Conservation (phyloP, 441 rosid species). For the Omphalea diandra region DNA sequence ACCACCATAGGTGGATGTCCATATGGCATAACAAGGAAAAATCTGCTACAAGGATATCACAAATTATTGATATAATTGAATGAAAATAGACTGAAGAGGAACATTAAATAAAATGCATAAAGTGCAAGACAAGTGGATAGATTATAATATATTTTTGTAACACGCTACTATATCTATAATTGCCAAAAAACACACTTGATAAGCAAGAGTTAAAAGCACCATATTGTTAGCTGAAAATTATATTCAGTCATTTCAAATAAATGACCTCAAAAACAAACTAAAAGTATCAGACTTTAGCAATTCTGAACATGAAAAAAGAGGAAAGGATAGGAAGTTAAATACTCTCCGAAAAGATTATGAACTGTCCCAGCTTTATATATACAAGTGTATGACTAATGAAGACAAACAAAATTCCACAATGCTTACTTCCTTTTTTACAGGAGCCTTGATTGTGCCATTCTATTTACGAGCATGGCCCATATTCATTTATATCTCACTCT, state of each 20-base stretch:
- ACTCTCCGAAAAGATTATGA: background rate
- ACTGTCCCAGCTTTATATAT: background rate
- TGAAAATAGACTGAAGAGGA: background rate
- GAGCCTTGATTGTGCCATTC: background rate
- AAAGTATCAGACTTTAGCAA: background rate
- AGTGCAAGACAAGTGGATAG: background rate
- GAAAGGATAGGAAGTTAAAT: background rate
- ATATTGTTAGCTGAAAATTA: background rate
- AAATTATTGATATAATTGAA: background rate
- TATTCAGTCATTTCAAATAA: background rate
- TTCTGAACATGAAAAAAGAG: background rate
- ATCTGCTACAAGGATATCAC: background rate
- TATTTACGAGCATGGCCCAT: background rate
- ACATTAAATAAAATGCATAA: background rate
- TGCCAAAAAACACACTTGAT: background rate
- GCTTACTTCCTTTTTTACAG: background rate
- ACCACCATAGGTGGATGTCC: background rate
- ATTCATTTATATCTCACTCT: background rate
- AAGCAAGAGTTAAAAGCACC: background rate
- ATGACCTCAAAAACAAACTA: too few relatives aligned
- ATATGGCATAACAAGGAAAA: background rate
- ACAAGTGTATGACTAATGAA: background rate
- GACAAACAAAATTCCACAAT: too few relatives aligned
- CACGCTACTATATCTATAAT: background rate
- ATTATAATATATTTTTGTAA: background rate